Percentiles rank a stretch among this genome's conserved stretches.
Evolutionary conservation across 1,139 yeast genomes (phyloP).

Genomic region (Yamadazyma triangularis): DNA sequence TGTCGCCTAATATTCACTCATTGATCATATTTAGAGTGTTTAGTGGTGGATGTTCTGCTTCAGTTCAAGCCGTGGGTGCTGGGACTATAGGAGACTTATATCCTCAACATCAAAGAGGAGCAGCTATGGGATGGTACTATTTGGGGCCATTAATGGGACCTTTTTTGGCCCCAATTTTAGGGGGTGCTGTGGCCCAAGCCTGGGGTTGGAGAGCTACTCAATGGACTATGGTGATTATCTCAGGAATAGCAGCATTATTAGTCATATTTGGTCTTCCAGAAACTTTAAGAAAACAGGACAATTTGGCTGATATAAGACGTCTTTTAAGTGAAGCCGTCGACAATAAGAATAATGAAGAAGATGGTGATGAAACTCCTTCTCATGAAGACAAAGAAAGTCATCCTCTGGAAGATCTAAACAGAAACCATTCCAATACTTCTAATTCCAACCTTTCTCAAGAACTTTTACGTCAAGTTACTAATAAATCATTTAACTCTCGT

Average conservation of each 20-base stretch:
- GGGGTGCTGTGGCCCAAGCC: conserved; percentile 65
- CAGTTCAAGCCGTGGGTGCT: conserved; percentile 88
- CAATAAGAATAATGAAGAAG: conserved; percentile 6
- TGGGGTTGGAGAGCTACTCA: conserved; percentile 93
- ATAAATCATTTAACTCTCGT: conserved; percentile 2
- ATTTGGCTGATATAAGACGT: conserved; percentile 43
- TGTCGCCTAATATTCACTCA: conserved; percentile 56
- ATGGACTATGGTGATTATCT: conserved; percentile 72
- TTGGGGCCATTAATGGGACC: conserved; percentile 84
- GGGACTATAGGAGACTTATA: conserved; percentile 80
- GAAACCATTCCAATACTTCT: not conserved
- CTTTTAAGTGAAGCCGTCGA: conserved; percentile 22
- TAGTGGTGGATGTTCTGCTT: conserved; percentile 78
- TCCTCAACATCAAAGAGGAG: conserved; percentile 64
- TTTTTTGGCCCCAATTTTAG: conserved; percentile 72
- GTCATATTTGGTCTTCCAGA: conserved; percentile 67
- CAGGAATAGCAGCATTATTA: conserved; percentile 49
- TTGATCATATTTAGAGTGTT: conserved; percentile 67
- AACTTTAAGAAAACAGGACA: conserved; percentile 58
- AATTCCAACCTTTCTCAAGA: conserved; percentile 5
- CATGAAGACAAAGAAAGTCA: conserved; percentile 1
- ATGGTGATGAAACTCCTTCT: conserved; percentile 4
- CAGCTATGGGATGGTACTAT: conserved; percentile 77
- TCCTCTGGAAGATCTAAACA: not conserved
- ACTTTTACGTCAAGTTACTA: conserved; percentile 5